phyloP scores from a whole-genome alignment of 2,329 filamentous ascomycete genomes.

The Blastomyces emzantsi region DNA sequence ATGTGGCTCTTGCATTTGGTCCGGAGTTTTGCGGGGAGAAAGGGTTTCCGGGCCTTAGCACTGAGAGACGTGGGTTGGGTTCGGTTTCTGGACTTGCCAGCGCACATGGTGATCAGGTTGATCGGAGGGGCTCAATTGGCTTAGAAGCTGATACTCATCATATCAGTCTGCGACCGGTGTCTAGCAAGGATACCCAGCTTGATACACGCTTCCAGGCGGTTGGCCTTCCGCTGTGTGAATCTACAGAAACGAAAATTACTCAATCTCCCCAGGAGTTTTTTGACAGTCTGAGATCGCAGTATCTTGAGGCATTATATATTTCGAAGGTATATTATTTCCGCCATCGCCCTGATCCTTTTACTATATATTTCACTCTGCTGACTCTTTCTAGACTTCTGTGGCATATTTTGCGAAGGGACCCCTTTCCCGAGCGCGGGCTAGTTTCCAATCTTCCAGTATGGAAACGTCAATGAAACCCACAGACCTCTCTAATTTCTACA shows the following conservation, averaged over 20 bases:
- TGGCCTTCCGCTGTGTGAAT: background rate
- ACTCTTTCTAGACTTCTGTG: constrained; percentile 35
- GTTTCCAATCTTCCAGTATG: constrained; percentile 26
- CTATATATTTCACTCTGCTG: constrained; percentile 9
- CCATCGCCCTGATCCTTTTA: background rate
- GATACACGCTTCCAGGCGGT: background rate
- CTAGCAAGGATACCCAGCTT: background rate
- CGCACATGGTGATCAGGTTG: background rate
- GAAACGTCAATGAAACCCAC: constrained; percentile 19
- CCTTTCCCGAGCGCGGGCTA: constrained; percentile 37
- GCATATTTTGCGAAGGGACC: constrained; percentile 46
- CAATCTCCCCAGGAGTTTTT: constrained; percentile 31
- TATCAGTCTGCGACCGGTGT: background rate
- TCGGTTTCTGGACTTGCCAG: background rate
- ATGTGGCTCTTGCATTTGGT: constrained; percentile 28
- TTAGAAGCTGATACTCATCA: background rate
- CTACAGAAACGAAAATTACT: constrained; percentile 15
- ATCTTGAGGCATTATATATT: constrained; percentile 36
- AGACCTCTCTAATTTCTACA: constrained; percentile 32
- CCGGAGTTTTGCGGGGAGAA: background rate
- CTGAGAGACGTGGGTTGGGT: constrained; percentile 1
- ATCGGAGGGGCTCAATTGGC: background rate
- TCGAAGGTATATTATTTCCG: constrained; percentile 29
- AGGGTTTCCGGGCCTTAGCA: background rate
- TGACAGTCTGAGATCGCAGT: constrained; percentile 31